Evolutionary conservation across 371 early-diverging fungal species (phyloP).

Genomic region (Smittium culicis): DNA sequence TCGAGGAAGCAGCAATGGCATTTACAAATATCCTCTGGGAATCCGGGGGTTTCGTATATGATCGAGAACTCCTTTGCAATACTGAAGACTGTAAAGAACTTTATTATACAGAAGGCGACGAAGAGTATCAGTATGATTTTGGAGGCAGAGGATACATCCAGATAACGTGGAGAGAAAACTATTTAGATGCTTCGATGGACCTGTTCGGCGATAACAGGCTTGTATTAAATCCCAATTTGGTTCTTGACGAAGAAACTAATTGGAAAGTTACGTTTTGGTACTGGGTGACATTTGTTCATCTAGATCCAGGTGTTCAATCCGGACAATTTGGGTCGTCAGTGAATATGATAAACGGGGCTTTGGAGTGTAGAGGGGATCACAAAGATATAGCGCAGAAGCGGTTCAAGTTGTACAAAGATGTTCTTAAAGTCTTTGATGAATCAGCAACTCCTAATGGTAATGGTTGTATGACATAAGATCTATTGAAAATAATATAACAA

Average conservation of each 20-base stretch:
- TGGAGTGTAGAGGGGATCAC: conserved; percentile 22
- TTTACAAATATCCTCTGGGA: conserved; percentile 32
- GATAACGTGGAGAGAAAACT: conserved; percentile 19
- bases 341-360: conserved; percentile 17
- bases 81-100: conserved; percentile 9
- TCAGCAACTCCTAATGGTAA: conserved; percentile 20
- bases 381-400: conserved; percentile 30
- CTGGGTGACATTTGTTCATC: conserved; percentile 13
- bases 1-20: conserved; percentile 32
- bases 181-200: conserved; percentile 12
- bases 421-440: conserved; percentile 22
- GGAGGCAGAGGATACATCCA: conserved; percentile 23
- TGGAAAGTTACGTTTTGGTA: conserved; percentile 13
- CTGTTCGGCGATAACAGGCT: conserved; percentile 16
- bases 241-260: conserved; percentile 5
- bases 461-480: too few species aligned
- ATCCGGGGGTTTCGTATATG: conserved; percentile 27
- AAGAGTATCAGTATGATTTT: background rate
- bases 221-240: conserved; percentile 11
- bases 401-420: conserved; percentile 26
- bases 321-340: conserved; percentile 15
- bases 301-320: conserved; percentile 4
- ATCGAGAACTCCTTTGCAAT: conserved; percentile 25
- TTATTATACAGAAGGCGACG: background rate
- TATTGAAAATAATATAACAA: too few species aligned